phyloP scores from a whole-genome alignment of 768 basidiomycete species.

The Porphyrellus cyaneotinctus region DNA sequence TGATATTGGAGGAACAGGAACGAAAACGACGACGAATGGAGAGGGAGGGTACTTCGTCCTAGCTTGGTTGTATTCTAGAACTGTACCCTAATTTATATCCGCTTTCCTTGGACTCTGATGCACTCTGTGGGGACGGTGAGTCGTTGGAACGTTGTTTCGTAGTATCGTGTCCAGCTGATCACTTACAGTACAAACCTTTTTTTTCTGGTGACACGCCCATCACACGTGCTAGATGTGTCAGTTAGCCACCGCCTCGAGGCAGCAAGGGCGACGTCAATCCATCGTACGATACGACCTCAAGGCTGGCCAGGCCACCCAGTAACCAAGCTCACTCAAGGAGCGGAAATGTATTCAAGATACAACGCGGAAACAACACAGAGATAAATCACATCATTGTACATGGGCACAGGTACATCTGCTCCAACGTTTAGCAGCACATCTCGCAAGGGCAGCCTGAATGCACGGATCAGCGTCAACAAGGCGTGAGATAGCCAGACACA shows the following conservation, averaged over 20 bases:
- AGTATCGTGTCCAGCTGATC: too few relatives aligned
- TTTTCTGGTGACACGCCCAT: too few relatives aligned
- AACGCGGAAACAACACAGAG: slow-evolving; percentile 3
- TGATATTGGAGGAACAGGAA: slow-evolving; percentile 90
- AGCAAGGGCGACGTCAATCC: too few relatives aligned
- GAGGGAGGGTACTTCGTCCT: slow-evolving; percentile 30
- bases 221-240: too few relatives aligned
- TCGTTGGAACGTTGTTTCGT: too few relatives aligned
- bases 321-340: too few relatives aligned
- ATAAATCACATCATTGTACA: slow-evolving; percentile 10
- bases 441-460: slow-evolving; percentile 72
- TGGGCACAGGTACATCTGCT: not conserved
- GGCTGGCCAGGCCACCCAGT: too few relatives aligned
- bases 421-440: slow-evolving; percentile 56
- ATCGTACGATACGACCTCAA: too few relatives aligned
- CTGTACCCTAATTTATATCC: slow-evolving; percentile 10
- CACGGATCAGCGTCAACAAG: not conserved
- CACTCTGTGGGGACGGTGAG: not conserved
- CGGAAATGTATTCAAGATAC: slow-evolving; percentile 7
- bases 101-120: not conserved
- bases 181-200: too few relatives aligned
- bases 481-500: too few relatives aligned
- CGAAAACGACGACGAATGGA: slow-evolving; percentile 81
- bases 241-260: too few relatives aligned
- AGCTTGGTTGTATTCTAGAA: slow-evolving; percentile 10